Percentiles rank a stretch among this genome's conserved stretches.
These are phyloP conservation scores for Nothophytophthora sp. DNA, from an alignment of 352 stramenopile species.

Conservation along the genomic window DNA sequence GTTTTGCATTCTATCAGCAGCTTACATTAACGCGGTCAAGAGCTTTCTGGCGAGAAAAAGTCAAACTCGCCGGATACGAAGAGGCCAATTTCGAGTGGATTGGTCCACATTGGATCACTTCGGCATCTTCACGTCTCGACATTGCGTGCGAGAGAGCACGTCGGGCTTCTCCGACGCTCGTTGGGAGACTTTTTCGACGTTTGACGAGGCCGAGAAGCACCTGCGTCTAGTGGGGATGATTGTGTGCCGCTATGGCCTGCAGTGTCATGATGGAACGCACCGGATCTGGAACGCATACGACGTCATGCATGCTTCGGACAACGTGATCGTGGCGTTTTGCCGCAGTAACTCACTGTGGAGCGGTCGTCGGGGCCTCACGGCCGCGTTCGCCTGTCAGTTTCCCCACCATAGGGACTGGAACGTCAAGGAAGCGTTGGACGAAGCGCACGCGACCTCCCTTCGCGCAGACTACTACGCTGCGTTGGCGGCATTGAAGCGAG, in stretches of 20 bases:
- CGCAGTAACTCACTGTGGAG: conserved; percentile 60
- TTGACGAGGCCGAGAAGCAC: conserved; percentile 43
- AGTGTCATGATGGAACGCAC: neutral
- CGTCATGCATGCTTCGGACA: conserved; percentile 29
- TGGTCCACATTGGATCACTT: too few species aligned
- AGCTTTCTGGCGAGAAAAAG: too few species aligned
- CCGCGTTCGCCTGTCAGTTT: conserved; percentile 61
- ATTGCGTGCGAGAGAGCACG: conserved; percentile 41
- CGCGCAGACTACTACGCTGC: conserved; percentile 7
- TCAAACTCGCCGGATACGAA: too few species aligned
- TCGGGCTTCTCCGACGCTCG: conserved; percentile 35
- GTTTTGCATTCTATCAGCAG: too few species aligned
- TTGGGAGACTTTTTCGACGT: conserved; percentile 48
- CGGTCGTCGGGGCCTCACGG: conserved; percentile 34
- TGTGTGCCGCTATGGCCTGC: neutral
- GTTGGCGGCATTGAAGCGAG: conserved; percentile 5
- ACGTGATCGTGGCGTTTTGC: conserved; percentile 63
- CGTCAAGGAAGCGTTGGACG: conserved; percentile 33
- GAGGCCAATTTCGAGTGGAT: too few species aligned
- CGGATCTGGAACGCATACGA: conserved; percentile 26
- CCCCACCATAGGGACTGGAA: conserved; percentile 55
- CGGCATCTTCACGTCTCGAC: conserved; percentile 45
- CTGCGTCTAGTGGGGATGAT: conserved; percentile 20
- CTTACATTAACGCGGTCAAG: too few species aligned
- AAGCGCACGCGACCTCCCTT: conserved; percentile 15